These are phyloP conservation scores for Nitzschia palea DNA, from an alignment of 108 stramenopile species.

Conservation along the genomic window DNA sequence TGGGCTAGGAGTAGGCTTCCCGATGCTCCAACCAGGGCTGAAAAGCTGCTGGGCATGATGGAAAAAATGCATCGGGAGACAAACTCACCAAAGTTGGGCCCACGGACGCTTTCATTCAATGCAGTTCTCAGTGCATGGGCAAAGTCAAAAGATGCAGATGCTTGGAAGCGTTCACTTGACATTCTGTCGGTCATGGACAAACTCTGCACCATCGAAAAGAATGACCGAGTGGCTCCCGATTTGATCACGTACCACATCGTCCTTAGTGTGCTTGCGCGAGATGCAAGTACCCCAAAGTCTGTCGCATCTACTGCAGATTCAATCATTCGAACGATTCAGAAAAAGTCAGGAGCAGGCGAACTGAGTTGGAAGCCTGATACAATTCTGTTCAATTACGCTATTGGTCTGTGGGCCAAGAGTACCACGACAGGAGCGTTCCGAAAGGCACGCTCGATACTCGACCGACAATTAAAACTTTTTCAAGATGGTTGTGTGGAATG, in stretches of 20 bases:
- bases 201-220: constrained; percentile 31
- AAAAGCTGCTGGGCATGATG: constrained; percentile 64
- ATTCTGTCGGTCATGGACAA: constrained; percentile 63
- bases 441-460: constrained; percentile 64
- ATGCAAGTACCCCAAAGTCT: constrained; percentile 21
- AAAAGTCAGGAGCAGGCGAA: constrained; percentile 14
- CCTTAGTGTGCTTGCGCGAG: constrained; percentile 40
- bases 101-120: constrained; percentile 55
- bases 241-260: constrained; percentile 35
- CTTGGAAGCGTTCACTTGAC: constrained; percentile 43
- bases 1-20: constrained; percentile 53
- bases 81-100: constrained; percentile 17
- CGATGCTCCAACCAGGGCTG: constrained; percentile 60
- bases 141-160: constrained; percentile 25
- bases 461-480: constrained; percentile 61
- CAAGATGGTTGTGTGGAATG: constrained; percentile 36
- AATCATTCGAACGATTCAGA: constrained; percentile 48
- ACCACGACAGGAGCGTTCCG: constrained; percentile 45
- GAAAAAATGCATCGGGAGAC: constrained; percentile 38
- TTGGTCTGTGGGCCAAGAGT: constrained; percentile 69
- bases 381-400: constrained; percentile 74
- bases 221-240: constrained; percentile 44
- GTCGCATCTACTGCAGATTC: constrained; percentile 58
- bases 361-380: constrained; percentile 50
- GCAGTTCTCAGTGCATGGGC: constrained; percentile 63